Evolutionary conservation across 208 protist genomes (phyloP).

Genomic region (Phytomonas sp.): DNA sequence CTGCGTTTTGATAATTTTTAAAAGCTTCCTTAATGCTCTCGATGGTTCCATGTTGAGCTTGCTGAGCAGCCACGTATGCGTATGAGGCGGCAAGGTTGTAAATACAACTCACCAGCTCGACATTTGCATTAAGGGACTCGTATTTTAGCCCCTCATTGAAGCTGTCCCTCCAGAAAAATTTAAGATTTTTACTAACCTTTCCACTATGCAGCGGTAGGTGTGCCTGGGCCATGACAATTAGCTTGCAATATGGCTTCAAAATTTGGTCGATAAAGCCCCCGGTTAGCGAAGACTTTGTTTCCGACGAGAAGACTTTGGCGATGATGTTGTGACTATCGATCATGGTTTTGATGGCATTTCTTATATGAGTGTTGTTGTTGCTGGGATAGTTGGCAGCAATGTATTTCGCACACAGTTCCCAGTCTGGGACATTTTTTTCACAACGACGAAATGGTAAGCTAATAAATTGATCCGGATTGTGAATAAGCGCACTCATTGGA

Average conservation of each 20-base stretch:
- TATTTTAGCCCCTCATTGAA: conserved; percentile 60
- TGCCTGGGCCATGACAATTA: conserved; percentile 64
- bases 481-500: conserved; percentile 16
- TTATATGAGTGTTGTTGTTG: conserved; percentile 47
- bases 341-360: conserved; percentile 62
- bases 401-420: conserved; percentile 56
- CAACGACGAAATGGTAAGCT: conserved; percentile 58
- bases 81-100: conserved; percentile 82
- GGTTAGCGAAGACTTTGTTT: conserved; percentile 41
- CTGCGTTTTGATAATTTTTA: conserved; percentile 67
- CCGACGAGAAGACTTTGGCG: conserved; percentile 44
- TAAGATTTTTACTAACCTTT: conserved; percentile 40
- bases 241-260: conserved; percentile 56
- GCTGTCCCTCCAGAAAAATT: conserved; percentile 62
- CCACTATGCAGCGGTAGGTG: conserved; percentile 62
- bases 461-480: conserved; percentile 55
- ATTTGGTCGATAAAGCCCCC: conserved; percentile 59
- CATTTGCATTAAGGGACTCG: conserved; percentile 51
- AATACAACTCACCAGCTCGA: conserved; percentile 69
- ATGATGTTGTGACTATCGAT: conserved; percentile 50
- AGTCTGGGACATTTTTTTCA: conserved; percentile 62
- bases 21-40: conserved; percentile 63
- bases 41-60: conserved; percentile 27
- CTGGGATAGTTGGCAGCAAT: conserved; percentile 51
- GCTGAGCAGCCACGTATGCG: conserved; percentile 33